Percentiles rank a stretch among this genome's conserved stretches.
phyloP scores from a whole-genome alignment of 2,329 filamentous ascomycete genomes.

The Cordyceps tenuipes region DNA sequence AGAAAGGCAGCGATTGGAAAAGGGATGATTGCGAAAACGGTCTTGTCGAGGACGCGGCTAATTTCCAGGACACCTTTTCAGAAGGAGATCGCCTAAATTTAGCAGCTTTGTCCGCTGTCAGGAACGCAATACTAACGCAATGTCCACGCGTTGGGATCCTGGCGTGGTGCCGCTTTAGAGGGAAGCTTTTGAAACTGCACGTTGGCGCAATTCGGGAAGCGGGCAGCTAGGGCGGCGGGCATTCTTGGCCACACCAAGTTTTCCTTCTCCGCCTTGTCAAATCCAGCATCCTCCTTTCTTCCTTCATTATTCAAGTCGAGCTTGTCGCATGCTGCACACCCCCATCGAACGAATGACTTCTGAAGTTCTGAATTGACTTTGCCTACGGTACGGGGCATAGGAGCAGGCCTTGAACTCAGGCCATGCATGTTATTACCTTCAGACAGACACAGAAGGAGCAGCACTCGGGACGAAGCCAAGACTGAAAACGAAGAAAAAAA shows the following conservation, averaged over 20 bases:
- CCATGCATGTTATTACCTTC: not conserved
- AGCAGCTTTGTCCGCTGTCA: not conserved
- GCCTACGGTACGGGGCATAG: not conserved
- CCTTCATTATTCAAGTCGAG: not conserved
- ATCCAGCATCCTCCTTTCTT: not conserved
- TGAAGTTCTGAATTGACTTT: not conserved
- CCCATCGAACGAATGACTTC: not conserved
- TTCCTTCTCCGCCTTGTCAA: not conserved
- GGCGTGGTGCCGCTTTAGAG: not conserved
- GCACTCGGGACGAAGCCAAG: not conserved
- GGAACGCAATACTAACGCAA: not conserved
- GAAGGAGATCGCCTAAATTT: too few species aligned
- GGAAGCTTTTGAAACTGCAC: not conserved
- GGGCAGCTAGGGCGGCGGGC: not conserved
- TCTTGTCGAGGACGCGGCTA: too few species aligned
- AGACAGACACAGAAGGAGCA: not conserved
- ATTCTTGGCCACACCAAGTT: not conserved
- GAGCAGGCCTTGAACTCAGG: slow-evolving; percentile 2
- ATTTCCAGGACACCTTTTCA: too few species aligned
- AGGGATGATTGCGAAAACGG: too few species aligned
- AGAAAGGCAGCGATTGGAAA: not conserved
- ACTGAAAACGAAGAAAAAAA: not conserved
- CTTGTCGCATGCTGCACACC: not conserved
- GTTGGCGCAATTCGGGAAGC: not conserved
- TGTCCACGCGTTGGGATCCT: not conserved